phyloP scores from a whole-genome alignment of 805 yeast species.

The Starmera pachycereana region DNA sequence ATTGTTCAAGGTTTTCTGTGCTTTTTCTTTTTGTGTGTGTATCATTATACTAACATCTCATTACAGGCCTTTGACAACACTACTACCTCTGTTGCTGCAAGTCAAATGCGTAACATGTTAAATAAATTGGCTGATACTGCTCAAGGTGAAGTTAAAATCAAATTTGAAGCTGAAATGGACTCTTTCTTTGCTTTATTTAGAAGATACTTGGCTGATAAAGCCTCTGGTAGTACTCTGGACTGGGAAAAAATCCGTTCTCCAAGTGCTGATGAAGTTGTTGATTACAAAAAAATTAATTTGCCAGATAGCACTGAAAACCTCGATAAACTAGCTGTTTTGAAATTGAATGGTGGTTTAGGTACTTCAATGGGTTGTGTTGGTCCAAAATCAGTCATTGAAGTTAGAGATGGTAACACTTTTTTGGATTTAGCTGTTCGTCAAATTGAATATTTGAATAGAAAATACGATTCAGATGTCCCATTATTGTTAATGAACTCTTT shows the following conservation, averaged over 20 bases:
- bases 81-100: conserved; percentile 90
- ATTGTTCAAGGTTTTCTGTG: not conserved
- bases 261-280: conserved; percentile 77
- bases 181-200: conserved; percentile 88
- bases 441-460: conserved; percentile 88
- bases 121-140: conserved; percentile 85
- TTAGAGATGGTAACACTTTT: conserved; percentile 96
- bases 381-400: conserved; percentile 96
- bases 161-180: conserved; percentile 89
- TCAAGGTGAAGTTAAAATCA: conserved; percentile 36
- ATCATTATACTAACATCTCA: conserved; percentile 7
- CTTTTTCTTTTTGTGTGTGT: not conserved
- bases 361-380: conserved; percentile 99
- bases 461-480: conserved; percentile 88
- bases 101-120: conserved; percentile 95
- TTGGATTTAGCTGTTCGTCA: conserved; percentile 94
- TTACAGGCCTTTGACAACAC: conserved; percentile 83
- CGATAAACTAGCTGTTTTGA: conserved; percentile 84
- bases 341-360: conserved; percentile 96
- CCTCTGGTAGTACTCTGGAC: conserved; percentile 71
- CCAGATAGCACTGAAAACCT: conserved; percentile 34
- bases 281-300: conserved; percentile 43
- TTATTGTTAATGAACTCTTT: conserved; percentile 96
- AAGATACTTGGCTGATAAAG: conserved; percentile 84
- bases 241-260: conserved; percentile 98